Base-by-base conservation (phyloP, 805 yeast genomes). In the Nakazawaea pomicola region DNA sequence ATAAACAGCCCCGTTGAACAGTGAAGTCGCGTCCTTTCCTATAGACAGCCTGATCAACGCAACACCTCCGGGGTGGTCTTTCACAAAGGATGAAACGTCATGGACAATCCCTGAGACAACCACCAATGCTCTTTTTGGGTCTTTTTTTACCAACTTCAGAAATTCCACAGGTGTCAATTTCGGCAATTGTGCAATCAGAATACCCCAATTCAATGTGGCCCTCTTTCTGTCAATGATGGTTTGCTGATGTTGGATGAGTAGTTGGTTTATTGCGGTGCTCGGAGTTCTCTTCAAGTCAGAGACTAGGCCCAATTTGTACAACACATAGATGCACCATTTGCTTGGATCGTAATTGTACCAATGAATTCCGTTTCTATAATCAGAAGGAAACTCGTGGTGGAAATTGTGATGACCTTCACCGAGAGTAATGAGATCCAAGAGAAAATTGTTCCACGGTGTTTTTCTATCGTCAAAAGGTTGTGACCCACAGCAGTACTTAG, bases 371-470 rank as follows among this genome's bases (percentile, higher is more conserved):
- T 80, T 80, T 46, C 96, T 72, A 64, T 83, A 89, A 62, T 90
- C 97, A 48, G 83, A 80, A 5, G 96, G 95, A 61, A 90, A 90
- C 64, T 88, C 96, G 65, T 91, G 96, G 65, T 90, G 98, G 66
- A 84, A 91, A 64, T 89, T 90, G 61, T 88, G 95, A 62, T 79
- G 79, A 4, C 95, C 91, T 63, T 90, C 96, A 10, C 98, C 98
- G 55, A 83, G 79, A 0, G 96, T 83, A 12, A 86, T 67, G 12
- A 78, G 55, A 17, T 80, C 79, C 19, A 80, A 72, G 36, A 76
- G 58, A 14, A 80, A 77, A 55, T 71, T 88, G 68, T 77, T 85
- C 56, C 74, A 72, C 51, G 78, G 91, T 44, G 95, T 76, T 52
- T 83, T 83, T 34, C 78, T 74, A 58, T 78, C 85, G 51, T 80